These are phyloP conservation scores for Yamadazyma mexicana DNA, from an alignment of 1,139 yeast species.

Conservation along the genomic window DNA sequence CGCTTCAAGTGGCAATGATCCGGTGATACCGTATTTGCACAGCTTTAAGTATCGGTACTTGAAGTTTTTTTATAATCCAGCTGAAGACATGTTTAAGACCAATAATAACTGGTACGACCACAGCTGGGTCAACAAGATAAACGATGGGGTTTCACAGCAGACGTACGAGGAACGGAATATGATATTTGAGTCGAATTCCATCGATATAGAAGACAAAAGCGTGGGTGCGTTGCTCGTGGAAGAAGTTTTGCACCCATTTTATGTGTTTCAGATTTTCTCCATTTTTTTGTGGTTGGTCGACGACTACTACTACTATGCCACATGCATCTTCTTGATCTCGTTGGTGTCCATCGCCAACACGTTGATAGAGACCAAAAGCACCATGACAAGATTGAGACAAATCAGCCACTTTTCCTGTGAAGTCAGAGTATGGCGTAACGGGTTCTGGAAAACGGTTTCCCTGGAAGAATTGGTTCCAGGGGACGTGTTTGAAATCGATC, in stretches of 20 bases:
- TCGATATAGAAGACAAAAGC: conserved; percentile 76
- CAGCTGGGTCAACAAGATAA: conserved; percentile 65
- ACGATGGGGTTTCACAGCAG: conserved; percentile 72
- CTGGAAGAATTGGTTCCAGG: conserved; percentile 94
- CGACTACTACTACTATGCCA: conserved; percentile 89
- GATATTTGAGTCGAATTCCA: conserved; percentile 76
- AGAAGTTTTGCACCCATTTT: conserved; percentile 92
- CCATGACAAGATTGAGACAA: conserved; percentile 69
- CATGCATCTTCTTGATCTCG: conserved; percentile 87
- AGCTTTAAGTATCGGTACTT: conserved; percentile 81
- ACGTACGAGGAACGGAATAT: conserved; percentile 64
- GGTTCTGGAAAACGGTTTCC: conserved; percentile 83
- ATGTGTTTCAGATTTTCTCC: conserved; percentile 90
- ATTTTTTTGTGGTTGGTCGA: conserved; percentile 90
- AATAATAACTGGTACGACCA: conserved; percentile 85
- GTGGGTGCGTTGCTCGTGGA: conserved; percentile 66
- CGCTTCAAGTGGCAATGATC: conserved; percentile 39
- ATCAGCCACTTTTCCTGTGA: conserved; percentile 75
- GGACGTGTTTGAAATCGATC: conserved; percentile 90
- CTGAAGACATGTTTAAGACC: conserved; percentile 81
- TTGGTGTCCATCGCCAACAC: conserved; percentile 77
- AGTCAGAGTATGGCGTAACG: conserved; percentile 88
- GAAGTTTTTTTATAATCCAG: conserved; percentile 78
- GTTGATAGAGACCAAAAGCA: conserved; percentile 76
- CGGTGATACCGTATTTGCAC: conserved; percentile 67